Evolutionary conservation across 2,329 filamentous ascomycete genomes (phyloP).

Genomic region (Aotearoamyces nothofagi): DNA sequence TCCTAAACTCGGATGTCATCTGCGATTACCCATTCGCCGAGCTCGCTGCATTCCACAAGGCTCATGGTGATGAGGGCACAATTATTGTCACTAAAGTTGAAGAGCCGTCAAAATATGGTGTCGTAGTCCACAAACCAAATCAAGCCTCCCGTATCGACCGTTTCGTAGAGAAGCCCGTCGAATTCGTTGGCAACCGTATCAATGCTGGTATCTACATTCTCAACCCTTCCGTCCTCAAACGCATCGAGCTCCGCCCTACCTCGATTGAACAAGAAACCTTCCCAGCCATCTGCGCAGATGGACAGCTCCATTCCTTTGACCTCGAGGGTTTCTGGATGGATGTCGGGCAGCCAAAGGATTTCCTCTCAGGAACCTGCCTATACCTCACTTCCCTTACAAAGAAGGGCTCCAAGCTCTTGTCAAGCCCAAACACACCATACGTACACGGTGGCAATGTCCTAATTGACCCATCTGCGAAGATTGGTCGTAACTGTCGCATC

Average conservation of each 20-base stretch:
- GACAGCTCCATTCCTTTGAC: conserved; percentile 88
- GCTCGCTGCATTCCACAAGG: conserved; percentile 81
- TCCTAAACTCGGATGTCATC: conserved; percentile 95
- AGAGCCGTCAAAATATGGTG: conserved; percentile 97
- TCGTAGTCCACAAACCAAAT: conserved; percentile 91
- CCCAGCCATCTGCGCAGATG: conserved; percentile 81
- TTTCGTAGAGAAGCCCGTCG: conserved; percentile 98
- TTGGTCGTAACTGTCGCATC: conserved; percentile 96
- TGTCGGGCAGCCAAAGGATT: conserved; percentile 96
- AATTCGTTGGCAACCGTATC: conserved; percentile 97
- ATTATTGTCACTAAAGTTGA: conserved; percentile 98
- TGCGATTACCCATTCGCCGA: conserved; percentile 94
- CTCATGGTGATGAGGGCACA: conserved; percentile 87
- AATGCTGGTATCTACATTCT: conserved; percentile 98
- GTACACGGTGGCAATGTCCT: conserved; percentile 92
- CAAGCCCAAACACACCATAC: conserved; percentile 57
- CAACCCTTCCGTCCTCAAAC: conserved; percentile 77
- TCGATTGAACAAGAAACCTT: conserved; percentile 99
- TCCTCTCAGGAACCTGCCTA: conserved; percentile 87
- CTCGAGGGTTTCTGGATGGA: conserved; percentile 99
- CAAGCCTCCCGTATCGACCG: conserved; percentile 88
- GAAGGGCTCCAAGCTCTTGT: conserved; percentile 74
- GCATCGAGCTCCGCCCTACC: conserved; percentile 91
- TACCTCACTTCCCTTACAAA: conserved; percentile 89
- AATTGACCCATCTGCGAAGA: conserved; percentile 86